phyloP scores from a whole-genome alignment of 2,329 filamentous ascomycete genomes.

The Xylariomycetidae sp. region DNA sequence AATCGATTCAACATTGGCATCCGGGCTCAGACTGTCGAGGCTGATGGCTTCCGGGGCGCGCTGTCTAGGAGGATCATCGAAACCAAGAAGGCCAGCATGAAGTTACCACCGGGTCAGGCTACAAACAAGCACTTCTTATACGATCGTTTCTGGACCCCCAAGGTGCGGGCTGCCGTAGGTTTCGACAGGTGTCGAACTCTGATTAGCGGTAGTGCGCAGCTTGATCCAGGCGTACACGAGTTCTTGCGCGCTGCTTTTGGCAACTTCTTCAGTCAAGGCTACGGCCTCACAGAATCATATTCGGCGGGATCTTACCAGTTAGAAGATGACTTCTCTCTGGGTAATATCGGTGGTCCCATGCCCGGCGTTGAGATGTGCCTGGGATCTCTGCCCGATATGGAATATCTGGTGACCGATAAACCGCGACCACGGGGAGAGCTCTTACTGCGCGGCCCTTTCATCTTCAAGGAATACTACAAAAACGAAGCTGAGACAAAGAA shows the following conservation, averaged over 20 bases:
- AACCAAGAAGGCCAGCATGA: conserved; percentile 75
- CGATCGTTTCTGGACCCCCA: conserved; percentile 85
- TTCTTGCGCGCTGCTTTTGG: conserved; percentile 83
- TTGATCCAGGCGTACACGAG: conserved; percentile 82
- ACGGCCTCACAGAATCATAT: conserved; percentile 91
- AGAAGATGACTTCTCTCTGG: conserved; percentile 64
- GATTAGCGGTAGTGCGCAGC: conserved; percentile 84
- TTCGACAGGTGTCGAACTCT: conserved; percentile 68
- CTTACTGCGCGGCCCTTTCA: conserved; percentile 70
- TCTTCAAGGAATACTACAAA: conserved; percentile 87
- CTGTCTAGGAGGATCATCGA: conserved; percentile 75
- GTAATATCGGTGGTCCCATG: conserved; percentile 75
- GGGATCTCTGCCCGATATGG: conserved; percentile 86
- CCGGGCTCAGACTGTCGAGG: conserved; percentile 71
- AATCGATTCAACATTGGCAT: conserved; percentile 86
- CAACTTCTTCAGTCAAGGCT: conserved; percentile 79
- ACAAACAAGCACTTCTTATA: conserved; percentile 74
- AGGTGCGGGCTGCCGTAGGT: conserved; percentile 78
- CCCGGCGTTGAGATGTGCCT: conserved; percentile 71
- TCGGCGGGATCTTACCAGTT: conserved; percentile 70
- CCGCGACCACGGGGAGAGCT: conserved; percentile 88
- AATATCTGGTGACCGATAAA: conserved; percentile 83
- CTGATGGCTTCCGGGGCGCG: conserved; percentile 73
- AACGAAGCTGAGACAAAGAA: conserved; percentile 84
- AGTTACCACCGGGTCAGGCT: conserved; percentile 66